phyloP scores from a whole-genome alignment of 2,329 filamentous ascomycete species.

The Colletotrichum shisoi region DNA sequence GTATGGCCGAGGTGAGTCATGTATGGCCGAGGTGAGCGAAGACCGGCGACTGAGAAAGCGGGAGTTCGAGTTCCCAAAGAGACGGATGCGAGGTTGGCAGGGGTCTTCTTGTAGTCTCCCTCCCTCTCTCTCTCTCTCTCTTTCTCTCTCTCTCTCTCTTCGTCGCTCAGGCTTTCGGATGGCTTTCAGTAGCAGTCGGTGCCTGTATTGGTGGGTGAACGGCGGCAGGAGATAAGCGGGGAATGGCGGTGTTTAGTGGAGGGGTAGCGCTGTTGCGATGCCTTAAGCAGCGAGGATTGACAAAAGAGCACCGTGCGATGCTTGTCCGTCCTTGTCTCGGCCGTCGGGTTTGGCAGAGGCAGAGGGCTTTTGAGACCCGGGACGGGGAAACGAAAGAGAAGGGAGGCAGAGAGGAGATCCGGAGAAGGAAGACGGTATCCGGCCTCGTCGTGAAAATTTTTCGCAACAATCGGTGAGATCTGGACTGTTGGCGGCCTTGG shows the following conservation, averaged over 20 bases:
- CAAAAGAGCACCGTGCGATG: slow-evolving; percentile 15
- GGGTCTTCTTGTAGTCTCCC: slow-evolving; percentile 33
- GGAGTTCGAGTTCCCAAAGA: slow-evolving; percentile 17
- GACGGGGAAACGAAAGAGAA: slow-evolving; percentile 5
- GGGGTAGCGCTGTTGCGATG: slow-evolving; percentile 36
- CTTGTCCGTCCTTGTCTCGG: slow-evolving; percentile 33
- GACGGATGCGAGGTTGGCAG: slow-evolving; percentile 28
- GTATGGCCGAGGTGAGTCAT: slow-evolving; percentile 12
- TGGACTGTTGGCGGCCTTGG: slow-evolving; percentile 35
- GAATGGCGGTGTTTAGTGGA: slow-evolving; percentile 32
- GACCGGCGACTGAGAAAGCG: slow-evolving; percentile 39
- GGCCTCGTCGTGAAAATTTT: slow-evolving; percentile 29
- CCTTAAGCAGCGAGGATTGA: slow-evolving; percentile 37
- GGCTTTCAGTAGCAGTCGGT: slow-evolving; percentile 4
- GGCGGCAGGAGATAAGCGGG: slow-evolving; percentile 36
- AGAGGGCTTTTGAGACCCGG: slow-evolving; percentile 7
- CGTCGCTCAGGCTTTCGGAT: slow-evolving; percentile 8
- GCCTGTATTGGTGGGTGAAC: slow-evolving; percentile 27
- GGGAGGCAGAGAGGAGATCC: slow-evolving; percentile 6
- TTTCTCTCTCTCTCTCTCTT: slow-evolving; percentile 3
- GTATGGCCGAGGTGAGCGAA: neutral
- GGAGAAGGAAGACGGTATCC: slow-evolving; percentile 26
- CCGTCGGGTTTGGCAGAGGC: slow-evolving; percentile 37
- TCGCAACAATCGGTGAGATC: slow-evolving; percentile 28
- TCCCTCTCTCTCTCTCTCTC: slow-evolving; percentile 7